phyloP scores from a whole-genome alignment of 2,329 filamentous ascomycete species.

The Apiospora hydei region DNA sequence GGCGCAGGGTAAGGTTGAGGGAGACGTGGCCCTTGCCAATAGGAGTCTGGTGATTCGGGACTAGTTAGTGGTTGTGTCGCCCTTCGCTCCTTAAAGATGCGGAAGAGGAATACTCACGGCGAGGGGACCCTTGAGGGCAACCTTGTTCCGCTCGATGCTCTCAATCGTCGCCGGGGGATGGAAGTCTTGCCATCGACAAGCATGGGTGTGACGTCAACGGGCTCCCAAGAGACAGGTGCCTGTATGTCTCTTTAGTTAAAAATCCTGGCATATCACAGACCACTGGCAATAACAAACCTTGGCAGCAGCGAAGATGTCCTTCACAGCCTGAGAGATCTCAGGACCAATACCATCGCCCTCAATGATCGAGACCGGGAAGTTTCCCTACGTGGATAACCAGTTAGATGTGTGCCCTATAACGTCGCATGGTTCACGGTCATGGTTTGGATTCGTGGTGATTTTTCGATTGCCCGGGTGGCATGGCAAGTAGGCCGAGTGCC shows the following conservation, averaged over 20 bases:
- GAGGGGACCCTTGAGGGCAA: constrained; percentile 96
- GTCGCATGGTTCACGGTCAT: background rate
- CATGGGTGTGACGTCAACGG: constrained; percentile 92
- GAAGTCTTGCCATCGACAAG: constrained; percentile 95
- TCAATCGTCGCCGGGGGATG: constrained; percentile 90
- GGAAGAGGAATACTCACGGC: constrained; percentile 67
- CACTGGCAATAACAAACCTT: constrained; percentile 66
- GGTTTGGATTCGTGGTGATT: constrained; percentile 29
- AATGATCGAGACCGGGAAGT: constrained; percentile 95
- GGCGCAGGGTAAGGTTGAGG: constrained; percentile 96
- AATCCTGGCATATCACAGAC: constrained; percentile 18
- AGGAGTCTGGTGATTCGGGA: constrained; percentile 68
- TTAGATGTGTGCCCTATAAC: background rate
- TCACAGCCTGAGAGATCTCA: constrained; percentile 96
- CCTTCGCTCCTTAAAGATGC: background rate
- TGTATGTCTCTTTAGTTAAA: constrained; percentile 45
- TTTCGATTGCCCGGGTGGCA: constrained; percentile 31
- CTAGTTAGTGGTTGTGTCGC: background rate
- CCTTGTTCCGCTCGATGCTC: constrained; percentile 94
- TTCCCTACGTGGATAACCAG: constrained; percentile 67
- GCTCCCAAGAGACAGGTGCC: constrained; percentile 95
- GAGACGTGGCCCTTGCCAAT: constrained; percentile 99
- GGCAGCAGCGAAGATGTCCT: constrained; percentile 97
- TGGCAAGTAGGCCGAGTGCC: constrained; percentile 47
- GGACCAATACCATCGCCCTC: constrained; percentile 99